phyloP scores from a whole-genome alignment of 1,284 basidiomycete species.

The Naganishia cerealis region DNA sequence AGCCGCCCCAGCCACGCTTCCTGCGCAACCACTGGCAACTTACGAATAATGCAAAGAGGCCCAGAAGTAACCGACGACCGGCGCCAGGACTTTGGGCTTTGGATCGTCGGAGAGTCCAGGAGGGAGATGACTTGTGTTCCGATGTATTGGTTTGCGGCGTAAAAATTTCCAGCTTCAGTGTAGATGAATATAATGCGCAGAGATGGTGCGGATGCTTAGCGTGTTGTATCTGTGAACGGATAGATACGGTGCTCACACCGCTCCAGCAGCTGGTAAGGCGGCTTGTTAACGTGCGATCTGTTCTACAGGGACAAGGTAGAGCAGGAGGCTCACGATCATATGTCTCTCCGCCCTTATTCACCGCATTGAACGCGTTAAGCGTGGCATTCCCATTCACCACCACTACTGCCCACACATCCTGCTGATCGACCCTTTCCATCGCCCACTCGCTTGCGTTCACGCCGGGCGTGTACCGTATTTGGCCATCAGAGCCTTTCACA shows the following conservation, averaged over 20 bases:
- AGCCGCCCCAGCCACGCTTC: too few species aligned
- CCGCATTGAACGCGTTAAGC: constrained; percentile 39
- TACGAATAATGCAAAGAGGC: constrained; percentile 45
- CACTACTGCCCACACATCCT: constrained; percentile 46
- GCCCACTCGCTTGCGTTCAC: constrained; percentile 41
- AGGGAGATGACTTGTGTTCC: constrained; percentile 37
- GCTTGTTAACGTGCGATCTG: neutral
- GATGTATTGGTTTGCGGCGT: constrained; percentile 46
- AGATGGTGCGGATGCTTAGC: neutral
- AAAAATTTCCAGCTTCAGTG: constrained; percentile 48
- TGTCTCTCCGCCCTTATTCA: constrained; percentile 22
- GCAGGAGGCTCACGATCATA: constrained; percentile 38
- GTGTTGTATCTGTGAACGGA: neutral
- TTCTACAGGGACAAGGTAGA: neutral
- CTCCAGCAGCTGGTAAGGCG: constrained; percentile 34
- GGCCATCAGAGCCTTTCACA: constrained; percentile 9
- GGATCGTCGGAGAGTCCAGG: constrained; percentile 36
- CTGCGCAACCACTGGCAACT: neutral
- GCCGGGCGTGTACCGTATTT: constrained; percentile 25
- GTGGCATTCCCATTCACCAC: constrained; percentile 49
- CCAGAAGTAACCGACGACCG: constrained; percentile 47
- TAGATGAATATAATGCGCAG: constrained; percentile 38
- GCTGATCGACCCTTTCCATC: constrained; percentile 40
- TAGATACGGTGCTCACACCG: constrained; percentile 15
- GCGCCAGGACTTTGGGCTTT: constrained; percentile 42